phyloP scores from a whole-genome alignment of 1,284 basidiomycete genomes.

The Cutaneotrichosporon sp. region DNA sequence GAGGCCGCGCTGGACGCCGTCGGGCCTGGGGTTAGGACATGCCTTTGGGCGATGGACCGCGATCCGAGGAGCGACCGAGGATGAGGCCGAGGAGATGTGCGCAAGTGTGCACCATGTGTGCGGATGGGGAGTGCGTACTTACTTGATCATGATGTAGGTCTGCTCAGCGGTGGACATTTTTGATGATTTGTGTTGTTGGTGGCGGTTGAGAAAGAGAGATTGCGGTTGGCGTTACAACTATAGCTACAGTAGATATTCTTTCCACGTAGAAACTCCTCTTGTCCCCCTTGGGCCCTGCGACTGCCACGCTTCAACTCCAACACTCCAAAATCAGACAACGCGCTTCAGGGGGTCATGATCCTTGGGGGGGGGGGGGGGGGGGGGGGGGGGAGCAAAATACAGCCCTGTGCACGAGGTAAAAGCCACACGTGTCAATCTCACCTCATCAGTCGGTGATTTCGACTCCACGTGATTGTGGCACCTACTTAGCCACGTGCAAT shows the following conservation, averaged over 20 bases:
- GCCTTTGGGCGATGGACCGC: not conserved
- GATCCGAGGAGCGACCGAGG: not conserved
- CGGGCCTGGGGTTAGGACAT: conserved; percentile 62
- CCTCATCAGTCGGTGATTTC: not conserved
- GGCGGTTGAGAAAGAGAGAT: conserved; percentile 15
- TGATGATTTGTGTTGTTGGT: conserved; percentile 23
- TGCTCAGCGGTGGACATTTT: conserved; percentile 56
- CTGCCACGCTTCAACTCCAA: too few relatives aligned
- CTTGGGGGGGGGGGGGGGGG: too few relatives aligned
- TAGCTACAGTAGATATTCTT: not conserved
- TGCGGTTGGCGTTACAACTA: not conserved
- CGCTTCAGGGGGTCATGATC: too few relatives aligned
- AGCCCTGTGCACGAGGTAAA: too few relatives aligned
- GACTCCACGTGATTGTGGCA: not conserved
- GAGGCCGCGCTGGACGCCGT: conserved; percentile 94
- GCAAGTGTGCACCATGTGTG: not conserved
- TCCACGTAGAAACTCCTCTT: not conserved
- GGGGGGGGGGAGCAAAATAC: too few relatives aligned
- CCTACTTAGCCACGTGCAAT: not conserved
- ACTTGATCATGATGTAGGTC: conserved; percentile 60
- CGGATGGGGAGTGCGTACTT: conserved; percentile 19
- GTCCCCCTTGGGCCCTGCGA: too few relatives aligned
- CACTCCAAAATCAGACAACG: not conserved
- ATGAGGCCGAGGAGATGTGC: not conserved
- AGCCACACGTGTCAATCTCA: not conserved